A percentile compares a stretch with the other conserved stretches of the same genome.
These are phyloP conservation scores for Euphorbia pulcherrima DNA, from an alignment of 345 rosid species.

Conservation along the genomic window DNA sequence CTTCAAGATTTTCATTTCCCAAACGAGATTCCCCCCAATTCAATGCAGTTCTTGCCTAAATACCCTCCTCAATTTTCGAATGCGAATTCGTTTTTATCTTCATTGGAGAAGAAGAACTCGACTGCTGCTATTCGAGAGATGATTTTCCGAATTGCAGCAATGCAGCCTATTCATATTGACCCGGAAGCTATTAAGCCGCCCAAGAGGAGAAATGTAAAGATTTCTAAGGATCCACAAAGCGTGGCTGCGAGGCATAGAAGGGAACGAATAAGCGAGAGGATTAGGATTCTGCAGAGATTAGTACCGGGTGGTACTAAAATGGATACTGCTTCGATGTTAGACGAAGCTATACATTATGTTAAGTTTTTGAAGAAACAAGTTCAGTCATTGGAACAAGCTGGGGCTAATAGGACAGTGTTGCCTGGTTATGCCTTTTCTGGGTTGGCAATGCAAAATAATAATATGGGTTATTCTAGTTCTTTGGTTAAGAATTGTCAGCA, in stretches of 20 bases:
- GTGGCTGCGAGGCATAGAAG: constrained; percentile 87
- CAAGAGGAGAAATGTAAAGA: constrained; percentile 75
- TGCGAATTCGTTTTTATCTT: constrained; percentile 32
- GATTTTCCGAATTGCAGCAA: constrained; percentile 79
- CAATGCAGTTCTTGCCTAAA: constrained; percentile 20
- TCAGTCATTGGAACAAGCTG: constrained; percentile 68
- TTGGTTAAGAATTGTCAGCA: constrained; percentile 49
- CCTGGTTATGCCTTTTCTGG: constrained; percentile 29
- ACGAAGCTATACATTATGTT: constrained; percentile 89
- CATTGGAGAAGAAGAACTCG: constrained; percentile 27
- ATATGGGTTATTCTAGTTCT: constrained; percentile 34
- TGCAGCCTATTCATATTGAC: constrained; percentile 86
- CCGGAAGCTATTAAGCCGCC: constrained; percentile 86
- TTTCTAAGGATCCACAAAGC: constrained; percentile 93
- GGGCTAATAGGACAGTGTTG: constrained; percentile 36
- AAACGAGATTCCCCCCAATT: constrained; percentile 12
- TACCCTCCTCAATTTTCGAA: constrained; percentile 16
- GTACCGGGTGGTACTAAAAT: constrained; percentile 96
- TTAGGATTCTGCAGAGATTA: constrained; percentile 82
- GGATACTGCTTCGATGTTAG: constrained; percentile 96
- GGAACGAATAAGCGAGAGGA: constrained; percentile 84
- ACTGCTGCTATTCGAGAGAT: constrained; percentile 83
- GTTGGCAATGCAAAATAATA: constrained; percentile 24
- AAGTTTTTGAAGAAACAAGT: constrained; percentile 86
- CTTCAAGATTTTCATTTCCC: constrained; percentile 32